Conservation (phyloP, 306 rosid species). For the Cercis canadensis region DNA sequence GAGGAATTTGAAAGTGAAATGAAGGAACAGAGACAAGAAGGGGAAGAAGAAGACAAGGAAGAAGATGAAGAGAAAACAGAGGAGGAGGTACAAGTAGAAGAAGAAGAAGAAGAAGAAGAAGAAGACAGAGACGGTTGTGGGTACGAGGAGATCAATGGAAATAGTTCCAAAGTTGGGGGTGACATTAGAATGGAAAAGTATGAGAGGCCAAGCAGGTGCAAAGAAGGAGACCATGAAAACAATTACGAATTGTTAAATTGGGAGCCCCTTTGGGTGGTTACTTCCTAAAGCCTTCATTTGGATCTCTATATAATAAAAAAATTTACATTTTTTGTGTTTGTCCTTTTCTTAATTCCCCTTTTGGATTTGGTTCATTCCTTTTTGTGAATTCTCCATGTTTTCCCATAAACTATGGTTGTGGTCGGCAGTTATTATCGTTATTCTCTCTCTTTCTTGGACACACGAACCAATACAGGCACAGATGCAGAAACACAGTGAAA, state of each 20-base stretch:
- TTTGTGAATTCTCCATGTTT: constrained; percentile 17
- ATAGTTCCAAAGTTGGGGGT: constrained; percentile 28
- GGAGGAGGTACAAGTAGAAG: neutral
- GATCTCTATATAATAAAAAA: constrained; percentile 20
- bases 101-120: constrained; percentile 18
- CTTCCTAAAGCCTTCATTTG: constrained; percentile 43
- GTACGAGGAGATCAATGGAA: constrained; percentile 28
- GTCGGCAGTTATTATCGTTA: constrained; percentile 66
- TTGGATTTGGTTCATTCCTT: neutral
- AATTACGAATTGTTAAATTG: constrained; percentile 48
- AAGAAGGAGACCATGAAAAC: constrained; percentile 60
- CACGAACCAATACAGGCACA: neutral
- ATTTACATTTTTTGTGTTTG: constrained; percentile 34
- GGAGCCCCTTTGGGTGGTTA: constrained; percentile 62
- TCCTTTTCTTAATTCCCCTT: constrained; percentile 31
- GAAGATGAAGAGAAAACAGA: neutral
- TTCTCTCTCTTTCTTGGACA: constrained; percentile 27
- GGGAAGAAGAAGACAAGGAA: constrained; percentile 31
- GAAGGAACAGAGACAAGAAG: constrained; percentile 18
- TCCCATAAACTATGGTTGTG: constrained; percentile 40
- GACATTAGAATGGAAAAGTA: constrained; percentile 52
- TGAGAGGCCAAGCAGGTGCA: constrained; percentile 62
- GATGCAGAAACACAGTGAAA: constrained; percentile 8
- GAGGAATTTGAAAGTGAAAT: constrained; percentile 40
- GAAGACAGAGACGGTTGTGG: constrained; percentile 13